Evolutionary conservation across 352 stramenopile genomes (phyloP).

Genomic region (Pythium coloratum): DNA sequence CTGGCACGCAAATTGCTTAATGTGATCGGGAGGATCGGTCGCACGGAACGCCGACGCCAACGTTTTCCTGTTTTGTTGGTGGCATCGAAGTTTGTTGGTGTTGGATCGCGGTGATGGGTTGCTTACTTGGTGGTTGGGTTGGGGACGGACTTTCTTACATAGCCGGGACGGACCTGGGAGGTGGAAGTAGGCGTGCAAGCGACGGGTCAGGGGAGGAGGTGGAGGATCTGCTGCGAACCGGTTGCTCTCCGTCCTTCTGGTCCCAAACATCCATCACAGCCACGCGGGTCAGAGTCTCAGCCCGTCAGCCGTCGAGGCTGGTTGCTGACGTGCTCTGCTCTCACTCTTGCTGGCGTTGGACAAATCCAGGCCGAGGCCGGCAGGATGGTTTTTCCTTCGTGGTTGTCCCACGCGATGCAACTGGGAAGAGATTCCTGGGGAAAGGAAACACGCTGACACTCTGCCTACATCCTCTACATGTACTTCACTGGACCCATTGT

Average conservation of each 20-base stretch:
- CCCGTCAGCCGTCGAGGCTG: neutral
- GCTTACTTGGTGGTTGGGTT: constrained; percentile 11
- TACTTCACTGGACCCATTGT: neutral
- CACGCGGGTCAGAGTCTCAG: constrained; percentile 1
- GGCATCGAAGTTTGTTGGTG: constrained; percentile 20
- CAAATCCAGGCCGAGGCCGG: constrained; percentile 4
- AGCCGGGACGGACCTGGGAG: constrained; percentile 13
- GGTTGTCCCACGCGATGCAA: neutral
- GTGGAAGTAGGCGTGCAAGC: constrained; percentile 11
- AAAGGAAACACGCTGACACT: neutral
- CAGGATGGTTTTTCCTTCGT: constrained; percentile 1
- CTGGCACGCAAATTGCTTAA: constrained; percentile 20
- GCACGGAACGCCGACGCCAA: neutral
- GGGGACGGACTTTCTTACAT: constrained; percentile 13
- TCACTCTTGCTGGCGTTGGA: constrained; percentile 4
- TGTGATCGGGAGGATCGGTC: neutral
- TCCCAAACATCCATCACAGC: constrained; percentile 25
- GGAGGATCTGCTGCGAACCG: constrained; percentile 9
- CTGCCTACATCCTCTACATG: neutral
- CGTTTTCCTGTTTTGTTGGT: neutral
- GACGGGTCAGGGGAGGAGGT: constrained; percentile 12
- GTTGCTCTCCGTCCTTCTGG: constrained; percentile 23
- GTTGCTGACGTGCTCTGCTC: neutral
- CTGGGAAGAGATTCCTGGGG: constrained; percentile 10
- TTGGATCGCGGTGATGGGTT: constrained; percentile 20